These are phyloP conservation scores for Coriolopsis trogii DNA, from an alignment of 1,284 basidiomycete genomes.

Conservation along the genomic window DNA sequence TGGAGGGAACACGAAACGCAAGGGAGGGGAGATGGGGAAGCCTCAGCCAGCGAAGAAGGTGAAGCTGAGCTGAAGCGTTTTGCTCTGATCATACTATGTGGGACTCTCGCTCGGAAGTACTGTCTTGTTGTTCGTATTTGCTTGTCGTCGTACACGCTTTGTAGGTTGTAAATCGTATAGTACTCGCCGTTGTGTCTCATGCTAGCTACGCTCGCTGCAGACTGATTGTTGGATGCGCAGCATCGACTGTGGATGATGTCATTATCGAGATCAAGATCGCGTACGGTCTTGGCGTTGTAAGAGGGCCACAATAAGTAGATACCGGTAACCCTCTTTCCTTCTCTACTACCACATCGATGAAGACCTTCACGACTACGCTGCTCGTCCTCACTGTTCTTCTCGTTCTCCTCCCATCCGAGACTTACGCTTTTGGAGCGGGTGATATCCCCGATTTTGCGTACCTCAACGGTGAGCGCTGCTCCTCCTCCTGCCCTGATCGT, in stretches of 20 bases:
- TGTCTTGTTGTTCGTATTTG: slow-evolving; percentile 19
- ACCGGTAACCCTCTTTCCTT: background rate
- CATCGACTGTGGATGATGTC: slow-evolving; percentile 22
- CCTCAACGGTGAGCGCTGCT: slow-evolving; percentile 48
- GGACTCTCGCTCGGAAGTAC: slow-evolving; percentile 16
- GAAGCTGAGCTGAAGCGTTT: slow-evolving; percentile 42
- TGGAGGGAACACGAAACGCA: slow-evolving; percentile 57
- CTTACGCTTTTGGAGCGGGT: slow-evolving; percentile 61
- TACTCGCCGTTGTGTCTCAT: slow-evolving; percentile 12
- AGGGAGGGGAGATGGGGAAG: slow-evolving; percentile 64
- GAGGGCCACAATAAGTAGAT: slow-evolving; percentile 7
- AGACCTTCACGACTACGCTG: slow-evolving; percentile 38
- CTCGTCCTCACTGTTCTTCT: slow-evolving; percentile 49
- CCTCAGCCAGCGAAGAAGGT: slow-evolving; percentile 71
- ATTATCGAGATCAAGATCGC: slow-evolving; percentile 15
- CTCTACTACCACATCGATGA: slow-evolving; percentile 27
- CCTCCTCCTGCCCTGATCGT: slow-evolving; percentile 3
- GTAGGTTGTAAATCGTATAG: slow-evolving; percentile 22
- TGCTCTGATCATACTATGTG: slow-evolving; percentile 24
- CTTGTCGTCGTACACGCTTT: slow-evolving; percentile 20
- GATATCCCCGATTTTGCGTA: slow-evolving; percentile 66
- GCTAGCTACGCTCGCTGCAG: no score
- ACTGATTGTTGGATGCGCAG: background rate
- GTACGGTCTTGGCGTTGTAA: slow-evolving; percentile 19
- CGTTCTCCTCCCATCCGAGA: slow-evolving; percentile 47